These are phyloP conservation scores for Phyllachora maydis DNA, from an alignment of 2,329 filamentous ascomycete genomes.

Conservation along the genomic window DNA sequence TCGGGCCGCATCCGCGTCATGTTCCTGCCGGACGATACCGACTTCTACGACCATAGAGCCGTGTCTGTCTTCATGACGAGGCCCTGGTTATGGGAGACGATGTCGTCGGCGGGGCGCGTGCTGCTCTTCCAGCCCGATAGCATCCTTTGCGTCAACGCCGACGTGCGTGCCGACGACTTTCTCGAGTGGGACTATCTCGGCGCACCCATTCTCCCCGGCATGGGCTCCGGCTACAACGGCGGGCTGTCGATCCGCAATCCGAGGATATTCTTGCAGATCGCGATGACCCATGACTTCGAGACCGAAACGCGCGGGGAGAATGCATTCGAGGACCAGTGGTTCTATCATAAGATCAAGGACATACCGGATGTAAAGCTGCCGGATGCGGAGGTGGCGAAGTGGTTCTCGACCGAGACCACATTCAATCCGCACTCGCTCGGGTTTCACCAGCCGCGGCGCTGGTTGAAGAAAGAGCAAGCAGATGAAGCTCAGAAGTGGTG, in stretches of 20 bases:
- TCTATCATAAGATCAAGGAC: background rate
- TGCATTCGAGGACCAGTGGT: slow-evolving; percentile 1
- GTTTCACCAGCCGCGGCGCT: background rate
- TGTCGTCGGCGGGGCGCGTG: slow-evolving; percentile 12
- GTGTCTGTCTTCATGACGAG: slow-evolving; percentile 15
- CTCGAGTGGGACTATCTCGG: slow-evolving; percentile 14
- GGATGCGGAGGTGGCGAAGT: background rate
- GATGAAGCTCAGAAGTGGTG: background rate
- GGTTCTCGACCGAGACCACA: background rate
- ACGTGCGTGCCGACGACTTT: slow-evolving; percentile 12
- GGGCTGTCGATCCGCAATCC: slow-evolving; percentile 12
- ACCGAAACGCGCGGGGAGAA: too few relatives aligned
- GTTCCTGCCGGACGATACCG: background rate
- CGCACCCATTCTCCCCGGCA: slow-evolving; percentile 8
- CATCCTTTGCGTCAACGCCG: slow-evolving; percentile 13
- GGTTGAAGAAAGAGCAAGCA: background rate
- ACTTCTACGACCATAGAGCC: slow-evolving; percentile 8
- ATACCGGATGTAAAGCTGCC: background rate
- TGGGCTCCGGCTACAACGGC: slow-evolving; percentile 11
- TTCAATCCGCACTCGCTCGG: background rate
- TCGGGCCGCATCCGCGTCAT: background rate
- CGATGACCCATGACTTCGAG: slow-evolving; percentile 3
- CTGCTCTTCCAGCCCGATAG: slow-evolving; percentile 17
- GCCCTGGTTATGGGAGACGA: slow-evolving; percentile 15
- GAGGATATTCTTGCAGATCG: slow-evolving; percentile 5